Evolutionary conservation across 768 basidiomycete genomes (phyloP), one percentile per base, ranked within the genome.

Genomic region (Suillus decipiens): DNA sequence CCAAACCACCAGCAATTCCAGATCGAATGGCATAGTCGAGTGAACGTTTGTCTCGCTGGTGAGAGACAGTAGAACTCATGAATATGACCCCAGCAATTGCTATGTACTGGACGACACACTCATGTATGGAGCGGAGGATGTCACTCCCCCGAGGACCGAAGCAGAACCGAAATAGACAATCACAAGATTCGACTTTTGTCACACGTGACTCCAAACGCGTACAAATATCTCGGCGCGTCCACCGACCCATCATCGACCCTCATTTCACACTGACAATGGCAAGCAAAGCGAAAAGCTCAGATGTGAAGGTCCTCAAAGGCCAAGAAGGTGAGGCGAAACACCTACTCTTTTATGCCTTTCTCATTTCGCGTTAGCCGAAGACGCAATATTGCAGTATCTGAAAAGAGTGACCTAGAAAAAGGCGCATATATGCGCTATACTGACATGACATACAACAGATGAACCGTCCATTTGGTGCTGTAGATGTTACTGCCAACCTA

Each of bases 401-500:
- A 92, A 88, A 80, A 79, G 77, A 76, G 93, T 90, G 60, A 62
- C 66, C 57, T 17, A 42, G 17, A 61, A 51, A 37, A 19, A 54
- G 11, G 31, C 50, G 60, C 31, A 45, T 67, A 60, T 65, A 72
- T 60, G 61, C 63, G 47, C 31, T 17, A 12, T 34, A 17, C 56
- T 53, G 39, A 34, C 14, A 31, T 54, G 47, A 47, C 50, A 24
- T 54, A 51, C 42, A 51, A 41, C 69, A 95, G 92, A 92, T 94
- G 86, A 96, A 96, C 75, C 84, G 94, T n/a, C 94, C 94, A 7
- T 96, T 89, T 70, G 94, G 94, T 9, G 93, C 93, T 64, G 94
- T 95, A 41, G 95, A 97, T 72, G 88, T 96, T 6, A 84, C 91
- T 17, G 92, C 94, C 11, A 97, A 97, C 76, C 78, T 97, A 36